These are phyloP conservation scores for Adiantum capillusveneris DNA, from an alignment of 75 land plant genomes.

Conservation along the genomic window DNA sequence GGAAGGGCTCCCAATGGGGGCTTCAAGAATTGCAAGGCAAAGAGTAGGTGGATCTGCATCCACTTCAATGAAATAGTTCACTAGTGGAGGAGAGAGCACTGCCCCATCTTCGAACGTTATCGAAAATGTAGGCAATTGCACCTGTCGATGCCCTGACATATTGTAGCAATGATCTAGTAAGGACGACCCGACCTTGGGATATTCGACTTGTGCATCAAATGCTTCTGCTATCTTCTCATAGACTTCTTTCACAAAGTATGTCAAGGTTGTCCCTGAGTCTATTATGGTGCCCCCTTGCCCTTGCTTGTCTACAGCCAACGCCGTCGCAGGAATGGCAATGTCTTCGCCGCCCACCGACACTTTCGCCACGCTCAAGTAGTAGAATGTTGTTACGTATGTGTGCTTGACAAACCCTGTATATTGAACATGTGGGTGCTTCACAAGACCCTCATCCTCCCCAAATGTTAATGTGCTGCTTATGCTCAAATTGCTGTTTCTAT, in stretches of 20 bases:
- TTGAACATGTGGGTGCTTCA: conserved; percentile 37
- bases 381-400: conserved; percentile 63
- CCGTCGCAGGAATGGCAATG: conserved; percentile 37
- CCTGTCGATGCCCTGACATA: conserved; percentile 44
- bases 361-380: conserved; percentile 51
- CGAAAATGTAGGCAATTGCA: conserved; percentile 50
- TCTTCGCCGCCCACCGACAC: conserved; percentile 50
- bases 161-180: conserved; percentile 70
- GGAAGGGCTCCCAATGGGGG: conserved; percentile 39
- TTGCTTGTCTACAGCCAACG: conserved; percentile 26
- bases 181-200: conserved; percentile 18
- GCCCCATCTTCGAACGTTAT: conserved; percentile 55
- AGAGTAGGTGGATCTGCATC: conserved; percentile 47
- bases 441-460: conserved; percentile 53
- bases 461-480: conserved; percentile 68
- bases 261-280: conserved; percentile 91
- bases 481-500: conserved; percentile 47
- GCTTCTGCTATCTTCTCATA: conserved; percentile 50
- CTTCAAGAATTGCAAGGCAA: conserved; percentile 68
- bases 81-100: conserved; percentile 57
- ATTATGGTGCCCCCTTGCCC: conserved; percentile 74
- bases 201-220: conserved; percentile 36
- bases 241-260: conserved; percentile 61
- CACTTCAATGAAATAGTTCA: conserved; percentile 67
- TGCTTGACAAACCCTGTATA: conserved; percentile 50